Base-by-base conservation (phyloP, 2,329 filamentous ascomycete genomes). In the Fusarium nurragi region DNA sequence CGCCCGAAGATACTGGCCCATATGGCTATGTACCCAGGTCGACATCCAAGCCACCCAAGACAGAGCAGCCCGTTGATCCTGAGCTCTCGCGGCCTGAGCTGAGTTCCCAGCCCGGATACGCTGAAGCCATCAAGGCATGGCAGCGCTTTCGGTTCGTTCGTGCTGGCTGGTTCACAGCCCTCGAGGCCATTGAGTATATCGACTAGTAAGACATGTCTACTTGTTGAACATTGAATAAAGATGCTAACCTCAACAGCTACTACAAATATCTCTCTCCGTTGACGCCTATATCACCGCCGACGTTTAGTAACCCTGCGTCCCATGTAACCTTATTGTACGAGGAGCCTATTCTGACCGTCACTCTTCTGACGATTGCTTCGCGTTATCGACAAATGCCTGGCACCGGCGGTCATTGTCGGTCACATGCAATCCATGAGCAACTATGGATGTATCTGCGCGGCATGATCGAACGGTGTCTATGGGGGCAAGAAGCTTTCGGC, bases 401-500 rank as follows among this genome's bases (percentile, higher is more conserved):
- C 2, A 89, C 94, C 1, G 93, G 93, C 4, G 90, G 92, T 1
- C 84, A 89, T 62, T 96, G 92, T 44, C 88, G 95, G 47, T 92
- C 93, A 0, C 92, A 95, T 71, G 90, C 93, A 44, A 97, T 99
- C 52, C 95, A 98, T 68, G 93, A 97, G 71, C 93, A 96, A 76
- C 85, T 98, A 6, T 99, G 95, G 95, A 92, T 89, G 26, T 97
- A 97, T 73, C 85, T 98, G 26, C 90, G 94, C 48, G 91, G 93
- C 57, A 97, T 98, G 91, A 95, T 98, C 67, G 93, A 97, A 77
- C 88, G 94, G 30, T 91, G 97, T 67, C 88, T 98, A 34, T 98
- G 93, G 91, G 95, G 94, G 10, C 94, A 97, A 74, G 94, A 98
- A 76, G 93, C 96, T 49, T 97, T 97, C 73, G 94, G 93, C 26